Evolutionary conservation across 1,139 yeast species (phyloP).

Genomic region (Candida tunisiensis): DNA sequence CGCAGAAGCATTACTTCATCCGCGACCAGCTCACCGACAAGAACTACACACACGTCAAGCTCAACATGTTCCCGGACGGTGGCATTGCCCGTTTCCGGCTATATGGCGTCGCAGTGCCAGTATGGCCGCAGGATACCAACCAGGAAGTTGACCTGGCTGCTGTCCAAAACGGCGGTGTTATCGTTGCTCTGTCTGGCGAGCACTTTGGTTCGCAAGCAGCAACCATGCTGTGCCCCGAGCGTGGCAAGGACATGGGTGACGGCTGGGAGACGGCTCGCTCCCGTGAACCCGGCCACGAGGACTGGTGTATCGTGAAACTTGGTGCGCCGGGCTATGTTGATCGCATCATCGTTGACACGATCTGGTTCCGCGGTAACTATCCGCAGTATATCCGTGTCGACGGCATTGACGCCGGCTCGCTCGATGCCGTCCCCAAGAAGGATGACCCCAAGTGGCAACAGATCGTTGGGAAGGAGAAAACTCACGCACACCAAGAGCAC

Average conservation of each 20-base stretch:
- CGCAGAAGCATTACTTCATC: slow-evolving; percentile 62
- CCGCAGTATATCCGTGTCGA: slow-evolving; percentile 63
- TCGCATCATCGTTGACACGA: slow-evolving; percentile 67
- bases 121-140: slow-evolving; percentile 30
- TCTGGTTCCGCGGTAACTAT: slow-evolving; percentile 84
- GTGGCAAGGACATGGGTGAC: slow-evolving; percentile 92
- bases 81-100: slow-evolving; percentile 90
- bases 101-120: slow-evolving; percentile 66
- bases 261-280: slow-evolving; percentile 98
- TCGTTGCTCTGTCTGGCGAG: slow-evolving; percentile 68
- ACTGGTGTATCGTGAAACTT: slow-evolving; percentile 74
- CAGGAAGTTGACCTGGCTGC: slow-evolving; percentile 57
- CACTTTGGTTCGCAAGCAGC: slow-evolving; percentile 89
- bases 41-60: slow-evolving; percentile 61
- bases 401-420: slow-evolving; percentile 24
- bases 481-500: slow-evolving; percentile 73
- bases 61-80: slow-evolving; percentile 89
- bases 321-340: slow-evolving; percentile 42
- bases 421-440: slow-evolving; percentile 14
- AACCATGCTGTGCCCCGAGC: slow-evolving; percentile 76
- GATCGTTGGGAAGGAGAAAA: slow-evolving; percentile 52
- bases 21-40: slow-evolving; percentile 32
- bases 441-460: slow-evolving; percentile 38
- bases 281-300: slow-evolving; percentile 64
- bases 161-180: slow-evolving; percentile 80